Conservation (phyloP, 805 yeast species). For the Lachancea meyersii region DNA sequence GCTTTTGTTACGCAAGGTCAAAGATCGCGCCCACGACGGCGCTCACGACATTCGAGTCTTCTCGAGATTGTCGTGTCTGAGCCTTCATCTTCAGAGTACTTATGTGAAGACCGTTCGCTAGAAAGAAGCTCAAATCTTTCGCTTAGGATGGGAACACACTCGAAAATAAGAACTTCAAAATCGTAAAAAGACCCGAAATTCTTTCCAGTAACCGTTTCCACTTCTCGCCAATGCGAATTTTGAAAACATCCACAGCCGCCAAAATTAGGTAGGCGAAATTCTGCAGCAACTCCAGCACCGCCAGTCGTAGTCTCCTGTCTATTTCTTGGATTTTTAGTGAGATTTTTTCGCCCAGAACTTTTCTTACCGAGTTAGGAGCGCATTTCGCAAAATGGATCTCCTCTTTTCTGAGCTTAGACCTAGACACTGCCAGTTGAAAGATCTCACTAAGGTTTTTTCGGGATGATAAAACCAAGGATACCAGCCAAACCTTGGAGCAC, state of each 20-base stretch:
- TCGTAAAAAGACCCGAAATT: constrained; percentile 20
- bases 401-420: constrained; percentile 16
- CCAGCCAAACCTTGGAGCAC: constrained; percentile 29
- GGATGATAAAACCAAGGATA: constrained; percentile 21
- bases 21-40: too few relatives aligned
- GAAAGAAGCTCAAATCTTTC: neutral
- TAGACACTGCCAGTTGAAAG: constrained; percentile 10
- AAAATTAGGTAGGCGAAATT: constrained; percentile 20
- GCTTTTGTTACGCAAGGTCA: too few relatives aligned
- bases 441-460: constrained; percentile 17
- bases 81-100: too few relatives aligned
- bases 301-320: constrained; percentile 13
- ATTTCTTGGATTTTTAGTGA: constrained; percentile 11
- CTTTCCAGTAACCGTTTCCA: constrained; percentile 17
- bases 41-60: too few relatives aligned
- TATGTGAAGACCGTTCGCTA: too few relatives aligned
- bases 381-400: neutral
- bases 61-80: too few relatives aligned
- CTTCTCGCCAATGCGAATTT: neutral
- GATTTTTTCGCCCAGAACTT: constrained; percentile 18
- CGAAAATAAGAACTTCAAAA: constrained; percentile 17
- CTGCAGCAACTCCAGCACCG: constrained; percentile 24
- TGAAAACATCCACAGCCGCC: constrained; percentile 10
- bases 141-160: constrained; percentile 2
- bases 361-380: constrained; percentile 11